Percentiles rank a stretch among this genome's conserved stretches.
Evolutionary conservation across 306 rosid genomes (phyloP).

Genomic region (Cucumis cinereus): DNA sequence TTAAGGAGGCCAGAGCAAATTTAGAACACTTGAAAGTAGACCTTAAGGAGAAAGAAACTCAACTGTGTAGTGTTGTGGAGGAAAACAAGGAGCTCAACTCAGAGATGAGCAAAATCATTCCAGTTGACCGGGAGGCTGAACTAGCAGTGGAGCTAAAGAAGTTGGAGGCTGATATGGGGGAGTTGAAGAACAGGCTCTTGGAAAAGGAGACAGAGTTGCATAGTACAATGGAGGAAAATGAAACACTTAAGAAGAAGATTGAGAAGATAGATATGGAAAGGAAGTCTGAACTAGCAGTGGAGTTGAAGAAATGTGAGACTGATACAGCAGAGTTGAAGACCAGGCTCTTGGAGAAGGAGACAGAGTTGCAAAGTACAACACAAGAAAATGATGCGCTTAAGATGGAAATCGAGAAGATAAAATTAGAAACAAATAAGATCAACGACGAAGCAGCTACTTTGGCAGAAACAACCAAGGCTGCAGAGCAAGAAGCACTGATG

Average conservation of each 20-base stretch:
- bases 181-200: slow-evolving; percentile 41
- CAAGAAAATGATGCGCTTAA: slow-evolving; percentile 49
- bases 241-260: slow-evolving; percentile 36
- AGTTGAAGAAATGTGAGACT: slow-evolving; percentile 33
- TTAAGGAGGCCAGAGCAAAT: slow-evolving; percentile 31
- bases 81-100: slow-evolving; percentile 26
- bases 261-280: slow-evolving; percentile 26
- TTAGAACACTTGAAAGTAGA: slow-evolving; percentile 44
- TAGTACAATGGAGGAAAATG: slow-evolving; percentile 41
- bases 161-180: slow-evolving; percentile 36
- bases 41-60: slow-evolving; percentile 46
- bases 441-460: slow-evolving; percentile 24
- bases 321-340: slow-evolving; percentile 41
- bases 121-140: slow-evolving; percentile 26
- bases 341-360: slow-evolving; percentile 48
- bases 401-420: slow-evolving; percentile 29
- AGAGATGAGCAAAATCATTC: slow-evolving; percentile 15
- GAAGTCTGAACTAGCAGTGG: slow-evolving; percentile 29
- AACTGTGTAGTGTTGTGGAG: slow-evolving; percentile 27
- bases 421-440: slow-evolving; percentile 28
- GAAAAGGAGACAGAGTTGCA: slow-evolving; percentile 54
- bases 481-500: slow-evolving; percentile 54
- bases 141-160: slow-evolving; percentile 29
- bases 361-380: slow-evolving; percentile 35
- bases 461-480: slow-evolving; percentile 45